A percentile compares a stretch with the other conserved stretches of the same genome.
Conservation (phyloP, 306 rosid species). For the cucumber (Cucumis sativus) region Cucumber_9930_V3 NC_026659.2:29095501-29096000, state of each 20-base stretch:
- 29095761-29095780: not conserved
- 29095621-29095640: slow-evolving; percentile 69
- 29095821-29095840: slow-evolving; percentile 1
- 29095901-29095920: slow-evolving; percentile 86
- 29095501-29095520: slow-evolving; percentile 54
- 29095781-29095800: not conserved
- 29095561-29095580: slow-evolving; percentile 9
- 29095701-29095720: not conserved
- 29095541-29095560: not conserved
- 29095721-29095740: not conserved
- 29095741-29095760: not conserved
- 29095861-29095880: slow-evolving; percentile 8
- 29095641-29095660: slow-evolving; percentile 69
- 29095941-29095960: slow-evolving; percentile 92
- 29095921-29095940: slow-evolving; percentile 77
- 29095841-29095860: not conserved
- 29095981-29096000: slow-evolving; percentile 65
- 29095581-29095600: slow-evolving; percentile 70
- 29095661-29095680: slow-evolving; percentile 1
- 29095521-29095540: slow-evolving; percentile 17
- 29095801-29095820: not conserved
- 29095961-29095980: slow-evolving; percentile 97
- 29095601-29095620: slow-evolving; percentile 55
- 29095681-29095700: not conserved
- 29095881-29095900: slow-evolving; percentile 88